Percentiles rank a stretch among this genome's conserved stretches.
Evolutionary conservation across 1,284 basidiomycete genomes (phyloP).

Genomic region (Puccinia novopanici): DNA sequence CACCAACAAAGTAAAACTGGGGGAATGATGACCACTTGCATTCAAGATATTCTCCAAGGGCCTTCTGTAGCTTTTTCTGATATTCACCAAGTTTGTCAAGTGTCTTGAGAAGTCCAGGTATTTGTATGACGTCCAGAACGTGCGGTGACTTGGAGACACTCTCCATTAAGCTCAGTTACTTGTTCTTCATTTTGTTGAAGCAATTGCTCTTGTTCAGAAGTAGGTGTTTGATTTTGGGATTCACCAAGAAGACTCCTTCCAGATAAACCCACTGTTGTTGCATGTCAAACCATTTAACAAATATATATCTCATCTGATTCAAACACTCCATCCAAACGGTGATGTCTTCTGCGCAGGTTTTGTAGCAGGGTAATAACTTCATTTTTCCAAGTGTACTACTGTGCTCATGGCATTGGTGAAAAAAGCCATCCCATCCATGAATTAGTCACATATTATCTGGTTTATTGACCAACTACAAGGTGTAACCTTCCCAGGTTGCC

Average conservation of each 20-base stretch:
- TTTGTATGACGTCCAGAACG: constrained; percentile 94
- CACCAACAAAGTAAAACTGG: constrained; percentile 99
- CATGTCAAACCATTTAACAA: constrained; percentile 99
- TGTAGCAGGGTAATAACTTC: constrained; percentile 95
- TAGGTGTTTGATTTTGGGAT: constrained; percentile 96
- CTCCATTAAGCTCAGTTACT: constrained; percentile 98
- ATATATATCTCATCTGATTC: constrained; percentile 90
- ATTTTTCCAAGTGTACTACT: constrained; percentile 93
- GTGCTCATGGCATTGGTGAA: constrained; percentile 94
- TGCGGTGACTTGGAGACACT: constrained; percentile 99
- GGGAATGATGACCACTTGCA: constrained; percentile 96
- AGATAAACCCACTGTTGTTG: constrained; percentile 99
- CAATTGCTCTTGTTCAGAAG: constrained; percentile 94
- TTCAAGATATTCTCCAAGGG: constrained; percentile 97
- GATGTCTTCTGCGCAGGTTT: constrained; percentile 64
- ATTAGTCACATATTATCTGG: constrained; percentile 98
- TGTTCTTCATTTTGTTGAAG: constrained; percentile 97
- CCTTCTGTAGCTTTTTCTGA: constrained; percentile 98
- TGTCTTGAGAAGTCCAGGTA: constrained; percentile 92
- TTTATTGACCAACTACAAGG: constrained; percentile 94
- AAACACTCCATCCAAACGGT: constrained; percentile 67
- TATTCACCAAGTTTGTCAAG: constrained; percentile 94
- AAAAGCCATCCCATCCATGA: constrained; percentile 95
- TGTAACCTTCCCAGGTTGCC: constrained; percentile 94
- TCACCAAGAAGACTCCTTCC: constrained; percentile 98